A percentile compares a stretch with the other conserved stretches of the same genome.
These are phyloP conservation scores for Aegilops longissima DNA, from an alignment of 176 grass and related monocot species.

Conservation along the genomic window DNA sequence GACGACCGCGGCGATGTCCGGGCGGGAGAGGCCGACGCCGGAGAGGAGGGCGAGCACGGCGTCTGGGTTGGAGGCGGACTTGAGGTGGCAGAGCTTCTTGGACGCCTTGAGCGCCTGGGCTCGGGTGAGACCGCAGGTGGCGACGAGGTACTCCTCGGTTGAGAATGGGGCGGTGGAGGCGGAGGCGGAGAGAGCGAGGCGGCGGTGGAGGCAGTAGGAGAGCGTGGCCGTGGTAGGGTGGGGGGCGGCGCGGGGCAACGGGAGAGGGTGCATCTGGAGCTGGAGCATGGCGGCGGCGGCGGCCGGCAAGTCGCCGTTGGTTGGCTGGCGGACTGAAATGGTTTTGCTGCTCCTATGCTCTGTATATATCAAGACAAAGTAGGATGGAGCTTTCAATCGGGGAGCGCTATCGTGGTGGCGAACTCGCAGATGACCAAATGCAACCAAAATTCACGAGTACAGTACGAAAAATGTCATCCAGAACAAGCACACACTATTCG, in stretches of 20 bases:
- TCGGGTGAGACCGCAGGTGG: slow-evolving; percentile 12
- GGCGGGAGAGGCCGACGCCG: slow-evolving; percentile 8
- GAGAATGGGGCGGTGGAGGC: not conserved
- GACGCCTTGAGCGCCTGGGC: slow-evolving; percentile 20
- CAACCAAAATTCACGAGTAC: too few relatives aligned
- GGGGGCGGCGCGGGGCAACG: not conserved
- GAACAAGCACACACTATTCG: too few relatives aligned
- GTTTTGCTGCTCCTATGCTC: not conserved
- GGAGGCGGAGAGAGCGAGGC: not conserved
- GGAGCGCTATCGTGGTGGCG: not conserved
- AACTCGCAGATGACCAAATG: too few relatives aligned
- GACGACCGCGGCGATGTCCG: slow-evolving; percentile 14
- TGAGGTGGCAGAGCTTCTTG: slow-evolving; percentile 15
- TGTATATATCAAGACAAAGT: not conserved
- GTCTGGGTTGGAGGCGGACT: slow-evolving; percentile 19
- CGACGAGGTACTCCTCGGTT: not conserved
- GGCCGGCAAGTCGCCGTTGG: not conserved
- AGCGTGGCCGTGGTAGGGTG: not conserved
- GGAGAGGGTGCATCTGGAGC: not conserved
- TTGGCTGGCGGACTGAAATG: slow-evolving; percentile 2
- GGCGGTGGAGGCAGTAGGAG: not conserved
- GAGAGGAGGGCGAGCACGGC: slow-evolving; percentile 19
- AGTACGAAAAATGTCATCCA: too few relatives aligned
- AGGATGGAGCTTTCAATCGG: not conserved
- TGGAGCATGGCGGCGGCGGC: slow-evolving; percentile 11